Evolutionary conservation across 2,329 filamentous ascomycete species (phyloP).

Genomic region (Beauveria sp.): DNA sequence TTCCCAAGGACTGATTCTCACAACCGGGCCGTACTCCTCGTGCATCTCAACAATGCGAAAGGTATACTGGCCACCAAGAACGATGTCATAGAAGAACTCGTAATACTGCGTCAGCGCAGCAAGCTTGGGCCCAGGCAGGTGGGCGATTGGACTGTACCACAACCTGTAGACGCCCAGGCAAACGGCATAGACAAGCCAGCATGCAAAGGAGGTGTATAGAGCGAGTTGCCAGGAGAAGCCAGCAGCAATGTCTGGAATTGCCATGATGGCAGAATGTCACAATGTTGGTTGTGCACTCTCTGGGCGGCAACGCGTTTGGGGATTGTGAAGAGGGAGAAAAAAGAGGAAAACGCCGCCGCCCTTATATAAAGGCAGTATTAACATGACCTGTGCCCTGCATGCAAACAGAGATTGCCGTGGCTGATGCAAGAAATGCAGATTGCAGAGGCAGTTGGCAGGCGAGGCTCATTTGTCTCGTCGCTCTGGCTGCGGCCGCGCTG

Average conservation of each 20-base stretch:
- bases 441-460: background rate
- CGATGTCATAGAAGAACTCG: constrained; percentile 36
- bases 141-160: constrained; percentile 30
- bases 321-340: background rate
- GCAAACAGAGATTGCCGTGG: background rate
- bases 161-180: constrained; percentile 25
- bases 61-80: constrained; percentile 33
- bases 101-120: constrained; percentile 33
- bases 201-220: constrained; percentile 16
- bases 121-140: constrained; percentile 32
- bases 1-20: constrained; percentile 34
- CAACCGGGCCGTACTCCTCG: constrained; percentile 32
- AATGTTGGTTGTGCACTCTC: background rate
- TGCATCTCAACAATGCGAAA: constrained; percentile 35
- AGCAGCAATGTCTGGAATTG: constrained; percentile 17
- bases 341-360: background rate
- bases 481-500: background rate
- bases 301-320: background rate
- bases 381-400: background rate
- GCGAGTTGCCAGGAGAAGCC: constrained; percentile 20
- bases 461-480: background rate
- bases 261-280: constrained; percentile 16
- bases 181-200: constrained; percentile 24
- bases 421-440: too few species aligned
- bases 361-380: background rate